Evolutionary conservation across 805 yeast genomes (phyloP), one percentile per base, ranked within the genome.

Genomic region (Candida morakotiae): DNA sequence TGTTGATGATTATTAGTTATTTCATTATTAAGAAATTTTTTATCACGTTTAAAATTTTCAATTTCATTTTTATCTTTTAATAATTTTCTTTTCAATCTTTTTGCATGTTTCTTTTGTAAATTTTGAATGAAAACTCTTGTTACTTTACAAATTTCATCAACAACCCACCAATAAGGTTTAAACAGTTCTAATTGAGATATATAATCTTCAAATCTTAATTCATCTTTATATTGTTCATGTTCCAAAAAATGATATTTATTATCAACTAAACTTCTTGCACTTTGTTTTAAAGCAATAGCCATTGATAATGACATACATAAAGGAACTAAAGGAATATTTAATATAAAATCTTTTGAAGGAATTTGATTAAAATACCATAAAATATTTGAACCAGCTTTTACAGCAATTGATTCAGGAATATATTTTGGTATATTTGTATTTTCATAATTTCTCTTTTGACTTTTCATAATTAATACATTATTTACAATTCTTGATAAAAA

Each of bases 381-480:
- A 25, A 60, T 50, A 37, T 60, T 58, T 18, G 42, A 47, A 10
- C 62, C 42, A 1, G 64, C 62, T 24, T 41, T 34, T 7, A 45
- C 32, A 28, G 58, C 46, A 14, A 40, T 41, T n/a, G 45, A 38
- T 15, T 56, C 58, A 0, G 64, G 58, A 8, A 54, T 40, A 18
- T 42, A 39, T 16, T 51, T 50, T 17, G 53, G 47, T 7, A 55
- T 43, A 17, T 41, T 28, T 2, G 47, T 47, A 37, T 54, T 45
- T 30, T 54, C 58, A 42, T 51, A 57, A 19, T 51, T 49, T 9
- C 48, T 45, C 40, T 59, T 60, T 37, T 58, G 64, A 7, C 56
- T 45, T 2, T 47, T 47, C 18, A 60, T 18, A 19, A 59, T 51
- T 9, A 55, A 45, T 7, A 44, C 43, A 41, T 60, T 60, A 42